Base-by-base conservation (phyloP, 2,329 filamentous ascomycete genomes). In the Alternaria tenuissima region DNA sequence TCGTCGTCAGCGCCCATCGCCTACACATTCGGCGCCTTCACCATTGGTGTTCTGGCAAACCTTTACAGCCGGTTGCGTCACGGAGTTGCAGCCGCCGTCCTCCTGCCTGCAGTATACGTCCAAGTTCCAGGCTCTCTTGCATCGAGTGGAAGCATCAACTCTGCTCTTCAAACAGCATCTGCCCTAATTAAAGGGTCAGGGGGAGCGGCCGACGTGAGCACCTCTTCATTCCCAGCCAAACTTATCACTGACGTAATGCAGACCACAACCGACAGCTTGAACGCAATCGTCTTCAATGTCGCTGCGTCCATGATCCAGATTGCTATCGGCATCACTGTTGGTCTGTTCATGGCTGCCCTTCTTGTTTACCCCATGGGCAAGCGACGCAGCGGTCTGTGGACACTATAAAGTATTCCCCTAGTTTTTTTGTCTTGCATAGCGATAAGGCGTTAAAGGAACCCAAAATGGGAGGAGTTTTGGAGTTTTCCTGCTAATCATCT, bases 1-100 rank as follows among this genome's bases (percentile, higher is more conserved):
- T 80, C 84, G 7, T 86, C 85, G 30, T 92, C 91, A 67, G 86
- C 87, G 0, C 91, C 93, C 61, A 88, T 95, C 24, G 88, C 89
- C 38, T 92, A 90, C 76, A 91, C 91, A 39, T 84, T 94, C 7
- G 91, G 91, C 38, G 91, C 92, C 0, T 85, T 95, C 55, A 86
- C 87, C 1, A 87, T 95, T 14, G 92, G 92, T 8, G 85, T 93
- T 26, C 79, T 93, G 53, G 91, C 91, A 1, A 95, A 95, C 68
- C 72, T 93, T 4, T 94, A 94, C 80, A 90, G 89, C 24, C 86
- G 91, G 5, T 72, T 88, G 11, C 86, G 87, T 12, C 81, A 84
- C 7, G 82, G 86, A 53, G 77, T 85, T 16, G 84, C 73, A 14
- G 73, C 73, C 39, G 71, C 73, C 14, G 73, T 75, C 5, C 69